phyloP scores from a whole-genome alignment of 257 asterid species.

The Rhazya stricta region DNA sequence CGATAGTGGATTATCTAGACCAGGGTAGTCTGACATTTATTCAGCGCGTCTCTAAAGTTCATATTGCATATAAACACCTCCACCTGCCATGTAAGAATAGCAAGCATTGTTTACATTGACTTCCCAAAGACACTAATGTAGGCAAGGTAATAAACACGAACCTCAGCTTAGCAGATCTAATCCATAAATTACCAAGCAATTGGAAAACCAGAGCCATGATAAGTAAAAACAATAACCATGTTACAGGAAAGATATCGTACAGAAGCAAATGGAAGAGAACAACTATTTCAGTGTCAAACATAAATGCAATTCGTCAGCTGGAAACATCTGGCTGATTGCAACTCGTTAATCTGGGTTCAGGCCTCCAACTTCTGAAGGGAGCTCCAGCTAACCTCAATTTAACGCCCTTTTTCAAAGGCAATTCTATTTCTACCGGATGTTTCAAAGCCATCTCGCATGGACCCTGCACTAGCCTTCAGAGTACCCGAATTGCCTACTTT shows the following conservation, averaged over 20 bases:
- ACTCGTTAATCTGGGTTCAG: not conserved
- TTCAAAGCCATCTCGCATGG: constrained; percentile 40
- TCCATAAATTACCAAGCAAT: not conserved
- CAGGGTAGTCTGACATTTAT: not conserved
- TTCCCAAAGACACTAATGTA: too few species aligned
- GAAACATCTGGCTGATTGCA: not conserved
- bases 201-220: not conserved
- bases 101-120: too few species aligned
- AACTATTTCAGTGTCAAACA: not conserved
- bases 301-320: not conserved
- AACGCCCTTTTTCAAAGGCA: constrained; percentile 39
- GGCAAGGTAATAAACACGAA: too few species aligned
- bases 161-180: too few species aligned
- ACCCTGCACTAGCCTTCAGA: constrained; percentile 47
- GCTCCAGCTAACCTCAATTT: constrained; percentile 1
- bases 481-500: constrained; percentile 59
- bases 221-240: not conserved
- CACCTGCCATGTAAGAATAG: not conserved
- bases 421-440: constrained; percentile 37
- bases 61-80: not conserved
- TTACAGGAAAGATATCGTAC: not conserved
- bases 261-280: not conserved
- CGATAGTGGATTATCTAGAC: not conserved
- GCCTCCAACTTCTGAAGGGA: not conserved
- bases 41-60: too few species aligned